Evolutionary conservation across 441 rosid species (phyloP), one percentile per base, ranked within the genome.

Genomic region (Pelargonium citronellum): DNA sequence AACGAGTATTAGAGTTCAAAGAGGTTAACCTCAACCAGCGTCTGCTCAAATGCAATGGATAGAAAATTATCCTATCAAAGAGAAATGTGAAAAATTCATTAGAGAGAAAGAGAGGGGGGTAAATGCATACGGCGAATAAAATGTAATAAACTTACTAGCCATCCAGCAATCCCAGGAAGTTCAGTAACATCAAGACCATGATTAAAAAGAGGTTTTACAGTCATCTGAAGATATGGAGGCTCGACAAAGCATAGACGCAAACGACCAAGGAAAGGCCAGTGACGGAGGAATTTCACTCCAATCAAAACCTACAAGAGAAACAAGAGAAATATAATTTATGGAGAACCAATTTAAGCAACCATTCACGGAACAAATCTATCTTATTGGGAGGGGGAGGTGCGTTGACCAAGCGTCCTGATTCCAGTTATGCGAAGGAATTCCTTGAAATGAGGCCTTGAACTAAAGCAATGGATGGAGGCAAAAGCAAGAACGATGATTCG

Each of bases 91-190:
- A 57, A 4, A 65, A 51, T 61, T 17, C 57, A 30, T 17, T 43
- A 66, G 64, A 80, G 76, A 69, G 34, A 78, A 17, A 24, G 66
- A 22, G 24, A 22, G 37, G 62, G 12, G 53, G n/a, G 0, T n/a
- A 61, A 65, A 68, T 60, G 72, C 65, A 3, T 69, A 22, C 68
- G 57, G 15, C 61, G 57, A 41, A 69, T 22, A 24, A 64, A 41
- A 46, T 24, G 43, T 55, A 37, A 7, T 15, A 6, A 66, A 88
- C 97, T 87, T 82, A 95, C 99, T 22, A 94, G 92, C 99, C 97
- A 94, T 74, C 96, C 99, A 67, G 94, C 97, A 70, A 94, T 89
- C 71, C 96, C 96, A 37, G 99, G 99, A 82, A 94, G 81, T 70
- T 79, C 96, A 65, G 97, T 72, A 64, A 95, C 96, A 81, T 91